Percentiles rank a stretch among this genome's conserved stretches.
phyloP scores from a whole-genome alignment of 768 basidiomycete genomes.

The Lentinula sp. region DNA sequence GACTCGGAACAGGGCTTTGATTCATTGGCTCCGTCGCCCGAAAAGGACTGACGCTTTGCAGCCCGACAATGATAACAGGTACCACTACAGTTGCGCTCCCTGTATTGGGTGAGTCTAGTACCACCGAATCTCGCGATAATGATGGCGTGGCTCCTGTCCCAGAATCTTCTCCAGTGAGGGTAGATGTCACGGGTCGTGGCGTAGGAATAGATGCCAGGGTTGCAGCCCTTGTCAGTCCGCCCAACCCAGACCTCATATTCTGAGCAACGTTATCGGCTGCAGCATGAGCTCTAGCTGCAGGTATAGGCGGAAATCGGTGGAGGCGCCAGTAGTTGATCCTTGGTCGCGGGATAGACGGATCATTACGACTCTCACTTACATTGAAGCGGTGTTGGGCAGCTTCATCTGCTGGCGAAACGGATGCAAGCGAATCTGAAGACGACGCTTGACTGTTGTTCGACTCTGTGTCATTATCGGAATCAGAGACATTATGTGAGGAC shows the following conservation, averaged over 20 bases:
- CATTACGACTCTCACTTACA: background rate
- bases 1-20: slow-evolving; percentile 42
- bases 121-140: background rate
- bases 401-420: slow-evolving; percentile 21
- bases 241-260: slow-evolving; percentile 7
- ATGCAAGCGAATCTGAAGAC: slow-evolving; percentile 11
- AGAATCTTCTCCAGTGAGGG: background rate
- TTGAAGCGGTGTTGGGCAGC: slow-evolving; percentile 15
- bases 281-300: slow-evolving; percentile 24
- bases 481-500: slow-evolving; percentile 25
- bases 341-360: slow-evolving; percentile 5
- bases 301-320: slow-evolving; percentile 74
- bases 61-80: slow-evolving; percentile 78
- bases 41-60: slow-evolving; percentile 61
- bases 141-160: background rate
- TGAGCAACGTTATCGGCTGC: slow-evolving; percentile 5
- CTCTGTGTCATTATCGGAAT: slow-evolving; percentile 23
- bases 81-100: slow-evolving; percentile 44
- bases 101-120: background rate
- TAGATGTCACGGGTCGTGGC: background rate
- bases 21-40: background rate
- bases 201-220: slow-evolving; percentile 3
- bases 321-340: slow-evolving; percentile 79
- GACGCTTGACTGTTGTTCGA: slow-evolving; percentile 15
- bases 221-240: slow-evolving; percentile 10